Evolutionary conservation across 257 asterid genomes (phyloP).

Genomic region (Haberlea rhodopensis): DNA sequence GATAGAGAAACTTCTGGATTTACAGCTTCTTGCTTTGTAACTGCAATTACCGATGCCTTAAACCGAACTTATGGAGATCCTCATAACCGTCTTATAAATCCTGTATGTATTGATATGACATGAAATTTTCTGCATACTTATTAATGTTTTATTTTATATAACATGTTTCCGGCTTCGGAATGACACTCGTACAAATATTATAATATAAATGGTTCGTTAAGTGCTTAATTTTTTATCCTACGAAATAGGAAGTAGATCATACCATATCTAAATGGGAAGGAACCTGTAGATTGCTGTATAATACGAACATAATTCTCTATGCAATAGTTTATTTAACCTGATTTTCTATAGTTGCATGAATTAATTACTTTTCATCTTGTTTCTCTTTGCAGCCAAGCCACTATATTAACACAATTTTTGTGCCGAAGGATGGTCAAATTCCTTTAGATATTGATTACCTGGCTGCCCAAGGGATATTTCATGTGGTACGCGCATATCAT

Average conservation of each 20-base stretch:
- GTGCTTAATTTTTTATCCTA: background rate
- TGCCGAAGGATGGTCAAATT: conserved; percentile 71
- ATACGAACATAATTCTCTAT: background rate
- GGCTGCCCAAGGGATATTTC: conserved; percentile 62
- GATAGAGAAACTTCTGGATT: conserved; percentile 91
- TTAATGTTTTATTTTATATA: background rate
- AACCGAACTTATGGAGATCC: conserved; percentile 81
- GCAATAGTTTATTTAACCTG: conserved; percentile 7
- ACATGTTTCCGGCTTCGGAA: background rate
- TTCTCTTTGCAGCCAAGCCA: conserved; percentile 58
- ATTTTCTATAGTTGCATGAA: background rate
- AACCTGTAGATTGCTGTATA: background rate
- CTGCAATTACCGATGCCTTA: conserved; percentile 85
- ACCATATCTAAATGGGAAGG: background rate
- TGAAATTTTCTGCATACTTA: conserved; percentile 1
- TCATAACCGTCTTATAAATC: conserved; percentile 55
- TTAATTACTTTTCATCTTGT: background rate
- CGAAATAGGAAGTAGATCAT: background rate
- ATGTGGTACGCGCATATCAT: conserved; percentile 49
- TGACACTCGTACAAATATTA: background rate
- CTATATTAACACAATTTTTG: conserved; percentile 74
- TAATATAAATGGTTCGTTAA: background rate
- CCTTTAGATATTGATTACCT: conserved; percentile 53
- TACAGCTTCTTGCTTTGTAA: conserved; percentile 83
- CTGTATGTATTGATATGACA: conserved; percentile 48